Conservation (phyloP, 768 basidiomycete genomes). For the Fibroporia radiculosa region DNA sequence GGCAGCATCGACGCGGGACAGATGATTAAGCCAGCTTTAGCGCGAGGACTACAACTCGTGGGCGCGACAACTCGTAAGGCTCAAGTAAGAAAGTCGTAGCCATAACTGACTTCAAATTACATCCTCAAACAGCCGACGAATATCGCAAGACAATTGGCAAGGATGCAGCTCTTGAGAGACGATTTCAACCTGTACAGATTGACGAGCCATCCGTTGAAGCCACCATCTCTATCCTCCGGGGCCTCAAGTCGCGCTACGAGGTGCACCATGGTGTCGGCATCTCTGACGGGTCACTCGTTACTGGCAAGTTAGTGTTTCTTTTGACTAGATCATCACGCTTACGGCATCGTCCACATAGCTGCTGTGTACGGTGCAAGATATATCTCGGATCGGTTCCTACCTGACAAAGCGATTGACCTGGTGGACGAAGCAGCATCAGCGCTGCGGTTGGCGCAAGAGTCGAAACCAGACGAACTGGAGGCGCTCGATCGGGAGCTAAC, state of each 20-base stretch:
- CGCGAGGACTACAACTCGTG: constrained; percentile 79
- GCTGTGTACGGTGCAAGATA: constrained; percentile 82
- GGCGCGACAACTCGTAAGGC: constrained; percentile 82
- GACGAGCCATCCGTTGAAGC: constrained; percentile 84
- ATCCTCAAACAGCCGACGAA: constrained; percentile 70
- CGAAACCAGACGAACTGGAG: constrained; percentile 81
- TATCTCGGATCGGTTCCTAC: constrained; percentile 80
- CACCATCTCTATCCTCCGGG: constrained; percentile 81
- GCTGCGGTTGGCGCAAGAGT: constrained; percentile 81
- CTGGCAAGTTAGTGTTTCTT: constrained; percentile 36
- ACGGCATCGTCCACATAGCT: constrained; percentile 37
- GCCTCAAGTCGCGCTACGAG: constrained; percentile 78
- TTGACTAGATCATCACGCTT: too few relatives aligned
- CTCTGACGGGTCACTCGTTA: constrained; percentile 81
- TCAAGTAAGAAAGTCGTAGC: too few relatives aligned
- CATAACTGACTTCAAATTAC: too few relatives aligned
- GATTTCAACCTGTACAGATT: constrained; percentile 85
- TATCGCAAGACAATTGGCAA: constrained; percentile 89
- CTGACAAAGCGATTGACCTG: constrained; percentile 88
- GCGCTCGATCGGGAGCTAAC: constrained; percentile 75
- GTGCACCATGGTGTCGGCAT: constrained; percentile 94
- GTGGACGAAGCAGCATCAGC: constrained; percentile 91
- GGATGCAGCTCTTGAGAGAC: constrained; percentile 84
- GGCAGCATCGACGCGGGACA: constrained; percentile 89
- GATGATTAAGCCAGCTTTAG: constrained; percentile 90